phyloP scores from a whole-genome alignment of 2,329 filamentous ascomycete species.

The Aspergillus carbonarius region DNA sequence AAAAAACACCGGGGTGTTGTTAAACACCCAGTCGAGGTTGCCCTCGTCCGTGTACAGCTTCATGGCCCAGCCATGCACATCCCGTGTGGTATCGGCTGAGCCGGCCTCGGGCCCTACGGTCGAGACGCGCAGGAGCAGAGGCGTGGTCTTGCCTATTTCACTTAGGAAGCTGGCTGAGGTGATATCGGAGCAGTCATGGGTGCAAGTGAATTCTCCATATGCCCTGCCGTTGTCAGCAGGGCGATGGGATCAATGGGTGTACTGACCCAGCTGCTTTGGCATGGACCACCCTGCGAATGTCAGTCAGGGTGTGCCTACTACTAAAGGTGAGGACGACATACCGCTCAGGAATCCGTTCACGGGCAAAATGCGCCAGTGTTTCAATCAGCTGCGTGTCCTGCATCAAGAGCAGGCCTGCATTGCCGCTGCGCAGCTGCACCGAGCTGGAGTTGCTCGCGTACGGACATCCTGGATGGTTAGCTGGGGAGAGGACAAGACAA shows the following conservation, averaged over 20 bases:
- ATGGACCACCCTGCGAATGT: not conserved
- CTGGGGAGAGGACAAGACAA: not conserved
- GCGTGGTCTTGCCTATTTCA: not conserved
- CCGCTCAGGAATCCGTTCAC: not conserved
- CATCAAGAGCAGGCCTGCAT: not conserved
- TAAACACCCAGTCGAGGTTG: not conserved
- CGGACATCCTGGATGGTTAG: not conserved
- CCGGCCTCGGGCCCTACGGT: not conserved
- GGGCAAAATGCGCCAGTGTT: not conserved
- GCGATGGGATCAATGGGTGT: not conserved
- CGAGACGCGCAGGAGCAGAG: not conserved
- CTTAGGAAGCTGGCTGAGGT: not conserved
- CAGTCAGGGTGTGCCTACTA: not conserved
- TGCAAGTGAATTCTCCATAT: not conserved
- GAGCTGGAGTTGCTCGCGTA: not conserved
- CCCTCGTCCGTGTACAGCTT: not conserved
- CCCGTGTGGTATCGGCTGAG: not conserved
- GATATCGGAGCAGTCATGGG: not conserved
- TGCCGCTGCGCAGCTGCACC: not conserved
- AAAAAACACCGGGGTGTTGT: conserved; percentile 2
- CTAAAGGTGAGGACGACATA: not conserved
- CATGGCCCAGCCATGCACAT: not conserved
- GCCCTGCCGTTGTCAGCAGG: not conserved
- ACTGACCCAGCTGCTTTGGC: not conserved
- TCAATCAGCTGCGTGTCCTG: not conserved